Evolutionary conservation across 495 filamentous ascomycete species (phyloP).

Genomic region (Astrothelium subdiscretum): DNA sequence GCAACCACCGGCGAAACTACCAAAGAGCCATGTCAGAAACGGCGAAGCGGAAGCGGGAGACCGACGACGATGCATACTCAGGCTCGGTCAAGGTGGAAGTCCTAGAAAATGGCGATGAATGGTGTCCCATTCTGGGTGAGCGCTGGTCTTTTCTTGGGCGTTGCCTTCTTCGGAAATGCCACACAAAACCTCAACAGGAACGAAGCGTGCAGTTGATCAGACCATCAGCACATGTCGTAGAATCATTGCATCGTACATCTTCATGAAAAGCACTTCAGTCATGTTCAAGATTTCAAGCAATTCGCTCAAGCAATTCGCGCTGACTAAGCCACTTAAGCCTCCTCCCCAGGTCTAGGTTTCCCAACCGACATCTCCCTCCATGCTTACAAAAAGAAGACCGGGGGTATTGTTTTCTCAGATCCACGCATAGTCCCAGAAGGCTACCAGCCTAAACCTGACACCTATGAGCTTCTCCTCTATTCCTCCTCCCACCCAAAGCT

Average conservation of each 20-base stretch:
- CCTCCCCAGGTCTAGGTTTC: constrained; percentile 53
- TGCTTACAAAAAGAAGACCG: constrained; percentile 43
- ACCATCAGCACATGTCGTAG: no score
- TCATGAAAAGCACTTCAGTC: no score
- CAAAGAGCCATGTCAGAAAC: constrained; percentile 27
- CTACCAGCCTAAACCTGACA: constrained; percentile 18
- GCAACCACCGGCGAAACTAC: not conserved
- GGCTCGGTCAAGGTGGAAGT: constrained; percentile 45
- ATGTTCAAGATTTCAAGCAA: constrained; percentile 3
- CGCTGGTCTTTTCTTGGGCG: not conserved
- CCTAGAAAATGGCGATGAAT: constrained; percentile 43
- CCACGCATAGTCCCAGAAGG: constrained; percentile 13
- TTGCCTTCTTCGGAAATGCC: not conserved
- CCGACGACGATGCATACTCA: constrained; percentile 35
- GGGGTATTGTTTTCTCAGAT: not conserved
- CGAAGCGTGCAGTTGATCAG: no score
- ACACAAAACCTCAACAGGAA: not conserved
- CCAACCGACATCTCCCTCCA: constrained; percentile 46
- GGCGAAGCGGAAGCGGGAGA: constrained; percentile 64
- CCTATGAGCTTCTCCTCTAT: constrained; percentile 61
- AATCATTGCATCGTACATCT: no score
- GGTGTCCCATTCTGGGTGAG: constrained; percentile 58
- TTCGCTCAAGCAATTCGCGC: no score
- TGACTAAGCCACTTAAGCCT: constrained; percentile 36
- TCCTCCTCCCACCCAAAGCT: constrained; percentile 64